phyloP scores from a whole-genome alignment of 148 eudicot species.

The Agrostemma githago region DNA sequence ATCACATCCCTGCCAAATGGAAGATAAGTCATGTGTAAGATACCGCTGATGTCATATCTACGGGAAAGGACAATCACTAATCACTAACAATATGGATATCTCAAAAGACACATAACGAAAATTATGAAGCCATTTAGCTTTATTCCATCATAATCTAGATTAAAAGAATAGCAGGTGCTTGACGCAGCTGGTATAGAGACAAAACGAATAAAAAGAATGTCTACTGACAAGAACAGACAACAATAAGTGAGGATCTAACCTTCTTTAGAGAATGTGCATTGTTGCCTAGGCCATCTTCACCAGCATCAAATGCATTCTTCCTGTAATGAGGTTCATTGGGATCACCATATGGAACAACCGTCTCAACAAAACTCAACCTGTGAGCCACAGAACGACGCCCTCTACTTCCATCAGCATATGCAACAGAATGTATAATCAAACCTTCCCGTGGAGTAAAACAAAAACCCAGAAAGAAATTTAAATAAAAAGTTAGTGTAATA shows the following conservation, averaged over 20 bases:
- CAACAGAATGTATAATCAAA: constrained; percentile 85
- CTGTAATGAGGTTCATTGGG: constrained; percentile 98
- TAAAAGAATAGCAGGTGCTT: too few species aligned
- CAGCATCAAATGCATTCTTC: constrained; percentile 99
- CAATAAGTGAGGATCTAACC: constrained; percentile 34
- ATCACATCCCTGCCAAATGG: constrained; percentile 78
- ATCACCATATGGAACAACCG: constrained; percentile 99
- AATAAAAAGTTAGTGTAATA: constrained; percentile 5
- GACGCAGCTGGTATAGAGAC: too few species aligned
- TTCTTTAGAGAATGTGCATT: constrained; percentile 97
- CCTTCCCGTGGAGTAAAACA: constrained; percentile 98
- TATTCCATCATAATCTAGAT: not conserved
- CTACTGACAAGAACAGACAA: not conserved
- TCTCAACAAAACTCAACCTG: constrained; percentile 96
- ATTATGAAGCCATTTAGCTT: not conserved
- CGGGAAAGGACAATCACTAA: too few species aligned
- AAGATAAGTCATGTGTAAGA: constrained; percentile 12
- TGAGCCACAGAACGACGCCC: constrained; percentile 95
- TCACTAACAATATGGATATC: too few species aligned
- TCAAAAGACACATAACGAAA: too few species aligned
- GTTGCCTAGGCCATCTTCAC: constrained; percentile 97
- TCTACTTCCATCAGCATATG: constrained; percentile 94
- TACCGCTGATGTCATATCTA: too few species aligned
- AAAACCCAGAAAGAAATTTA: constrained; percentile 4
- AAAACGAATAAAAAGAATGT: too few species aligned